phyloP scores from a whole-genome alignment of 2,329 filamentous ascomycete genomes.

The Trichoderma cornu-damae region DNA sequence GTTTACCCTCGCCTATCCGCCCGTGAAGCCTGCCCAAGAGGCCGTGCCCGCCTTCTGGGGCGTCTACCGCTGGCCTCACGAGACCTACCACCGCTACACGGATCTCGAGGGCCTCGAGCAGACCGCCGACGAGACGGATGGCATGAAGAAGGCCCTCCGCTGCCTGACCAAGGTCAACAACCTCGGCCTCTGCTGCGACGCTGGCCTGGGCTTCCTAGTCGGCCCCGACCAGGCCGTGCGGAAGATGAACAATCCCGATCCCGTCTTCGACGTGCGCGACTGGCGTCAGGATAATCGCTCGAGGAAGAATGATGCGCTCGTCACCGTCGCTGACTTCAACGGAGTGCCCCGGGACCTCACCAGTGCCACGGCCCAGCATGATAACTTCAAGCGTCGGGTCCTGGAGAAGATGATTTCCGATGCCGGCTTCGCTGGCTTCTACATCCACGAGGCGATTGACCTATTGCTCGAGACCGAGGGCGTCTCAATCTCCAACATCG shows the following conservation, averaged over 20 bases:
- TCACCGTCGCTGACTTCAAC: slow-evolving; percentile 27
- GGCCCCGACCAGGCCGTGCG: slow-evolving; percentile 54
- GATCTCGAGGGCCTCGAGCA: slow-evolving; percentile 56
- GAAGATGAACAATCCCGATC: slow-evolving; percentile 34
- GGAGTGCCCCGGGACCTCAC: slow-evolving; percentile 23
- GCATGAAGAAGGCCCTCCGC: slow-evolving; percentile 56
- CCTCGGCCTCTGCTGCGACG: slow-evolving; percentile 63
- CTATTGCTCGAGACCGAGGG: slow-evolving; percentile 35
- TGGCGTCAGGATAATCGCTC: slow-evolving; percentile 23
- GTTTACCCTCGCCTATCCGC: slow-evolving; percentile 44
- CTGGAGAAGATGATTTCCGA: slow-evolving; percentile 36
- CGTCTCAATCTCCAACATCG: slow-evolving; percentile 27
- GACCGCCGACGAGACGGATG: slow-evolving; percentile 57
- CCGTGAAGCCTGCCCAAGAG: slow-evolving; percentile 52
- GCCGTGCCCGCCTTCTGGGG: slow-evolving; percentile 57
- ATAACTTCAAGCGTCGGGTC: slow-evolving; percentile 30
- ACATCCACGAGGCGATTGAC: slow-evolving; percentile 33
- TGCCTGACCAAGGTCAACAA: slow-evolving; percentile 53
- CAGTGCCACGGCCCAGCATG: slow-evolving; percentile 25
- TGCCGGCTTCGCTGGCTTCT: slow-evolving; percentile 31
- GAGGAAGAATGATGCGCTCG: slow-evolving; percentile 19
- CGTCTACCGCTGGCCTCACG: slow-evolving; percentile 58
- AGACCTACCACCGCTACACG: slow-evolving; percentile 54
- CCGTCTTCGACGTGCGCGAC: slow-evolving; percentile 34
- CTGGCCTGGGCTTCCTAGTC: slow-evolving; percentile 61